These are phyloP conservation scores for Beauveria sp. DNA, from an alignment of 2,329 filamentous ascomycete genomes.

Conservation along the genomic window DNA sequence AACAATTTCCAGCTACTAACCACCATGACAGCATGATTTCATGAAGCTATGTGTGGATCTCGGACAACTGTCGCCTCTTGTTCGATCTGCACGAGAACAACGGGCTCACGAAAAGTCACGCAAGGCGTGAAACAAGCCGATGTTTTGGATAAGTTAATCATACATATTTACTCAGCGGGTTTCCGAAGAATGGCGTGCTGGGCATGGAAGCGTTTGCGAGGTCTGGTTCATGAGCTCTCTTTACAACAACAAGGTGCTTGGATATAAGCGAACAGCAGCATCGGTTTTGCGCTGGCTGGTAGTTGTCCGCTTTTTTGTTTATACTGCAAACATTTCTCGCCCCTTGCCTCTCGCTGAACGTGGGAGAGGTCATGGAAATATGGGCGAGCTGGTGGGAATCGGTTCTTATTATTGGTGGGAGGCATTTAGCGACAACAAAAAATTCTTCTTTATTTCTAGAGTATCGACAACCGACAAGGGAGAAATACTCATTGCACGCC, in stretches of 20 bases:
- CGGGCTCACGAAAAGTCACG: conserved; percentile 77
- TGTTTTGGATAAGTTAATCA: background rate
- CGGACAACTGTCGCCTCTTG: conserved; percentile 73
- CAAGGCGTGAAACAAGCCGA: conserved; percentile 36
- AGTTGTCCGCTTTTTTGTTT: background rate
- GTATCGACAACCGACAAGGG: background rate
- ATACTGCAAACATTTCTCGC: background rate
- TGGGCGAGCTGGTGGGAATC: background rate
- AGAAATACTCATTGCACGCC: background rate
- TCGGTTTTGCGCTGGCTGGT: background rate
- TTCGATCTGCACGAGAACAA: conserved; percentile 76
- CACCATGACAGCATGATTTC: conserved; percentile 58
- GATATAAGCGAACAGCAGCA: background rate
- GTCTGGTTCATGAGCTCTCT: background rate
- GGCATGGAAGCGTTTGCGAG: background rate
- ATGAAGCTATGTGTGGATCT: conserved; percentile 71
- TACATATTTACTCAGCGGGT: background rate
- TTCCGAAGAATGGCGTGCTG: background rate
- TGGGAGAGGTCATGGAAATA: background rate
- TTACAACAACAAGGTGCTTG: background rate
- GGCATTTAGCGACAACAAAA: conserved; percentile 8
- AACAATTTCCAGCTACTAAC: conserved; percentile 22
- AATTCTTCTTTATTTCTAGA: background rate
- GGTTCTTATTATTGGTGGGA: background rate
- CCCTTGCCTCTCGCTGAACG: background rate